Percentiles rank a stretch among this genome's conserved stretches.
These are phyloP conservation scores for Paratrimastix pyriformis DNA, from an alignment of 78 protist species.

Conservation along the genomic window DNA sequence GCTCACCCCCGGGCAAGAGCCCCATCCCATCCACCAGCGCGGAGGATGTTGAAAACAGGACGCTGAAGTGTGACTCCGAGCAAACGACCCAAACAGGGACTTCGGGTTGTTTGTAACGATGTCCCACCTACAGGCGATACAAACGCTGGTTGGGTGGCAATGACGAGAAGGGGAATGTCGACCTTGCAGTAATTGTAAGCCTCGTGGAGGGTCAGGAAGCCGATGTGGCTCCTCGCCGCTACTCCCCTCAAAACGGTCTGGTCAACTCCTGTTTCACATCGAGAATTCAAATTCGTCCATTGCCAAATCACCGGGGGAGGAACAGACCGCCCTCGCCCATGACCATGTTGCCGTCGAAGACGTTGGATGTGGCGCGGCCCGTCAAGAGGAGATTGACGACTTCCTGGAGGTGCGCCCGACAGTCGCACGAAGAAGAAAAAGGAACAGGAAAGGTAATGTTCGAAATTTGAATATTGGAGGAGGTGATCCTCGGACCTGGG, in stretches of 20 bases:
- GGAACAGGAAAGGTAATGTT: too few relatives aligned
- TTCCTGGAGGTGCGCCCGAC: constrained; percentile 20
- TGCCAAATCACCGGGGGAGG: too few relatives aligned
- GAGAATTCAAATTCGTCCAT: too few relatives aligned
- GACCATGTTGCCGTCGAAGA: constrained; percentile 26
- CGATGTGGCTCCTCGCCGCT: constrained; percentile 7
- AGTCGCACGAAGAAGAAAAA: neutral
- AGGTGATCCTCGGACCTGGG: too few relatives aligned
- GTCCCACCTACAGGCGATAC: too few relatives aligned
- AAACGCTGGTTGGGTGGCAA: too few relatives aligned
- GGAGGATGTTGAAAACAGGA: neutral
- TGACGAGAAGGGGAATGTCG: too few relatives aligned
- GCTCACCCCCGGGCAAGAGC: too few relatives aligned
- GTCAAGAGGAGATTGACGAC: constrained; percentile 33
- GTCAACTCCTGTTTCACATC: neutral
- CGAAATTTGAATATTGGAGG: too few relatives aligned
- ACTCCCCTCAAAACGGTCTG: neutral
- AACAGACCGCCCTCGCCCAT: neutral
- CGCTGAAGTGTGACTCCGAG: constrained; percentile 28
- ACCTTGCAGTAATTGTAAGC: neutral
- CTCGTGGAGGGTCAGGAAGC: constrained; percentile 36
- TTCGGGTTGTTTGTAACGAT: too few relatives aligned
- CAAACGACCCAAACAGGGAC: constrained; percentile 14
- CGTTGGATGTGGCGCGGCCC: constrained; percentile 34
- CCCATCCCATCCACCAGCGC: too few relatives aligned